Conservation (phyloP, 2,329 filamentous ascomycete genomes). For the Beauveria sp. region DNA sequence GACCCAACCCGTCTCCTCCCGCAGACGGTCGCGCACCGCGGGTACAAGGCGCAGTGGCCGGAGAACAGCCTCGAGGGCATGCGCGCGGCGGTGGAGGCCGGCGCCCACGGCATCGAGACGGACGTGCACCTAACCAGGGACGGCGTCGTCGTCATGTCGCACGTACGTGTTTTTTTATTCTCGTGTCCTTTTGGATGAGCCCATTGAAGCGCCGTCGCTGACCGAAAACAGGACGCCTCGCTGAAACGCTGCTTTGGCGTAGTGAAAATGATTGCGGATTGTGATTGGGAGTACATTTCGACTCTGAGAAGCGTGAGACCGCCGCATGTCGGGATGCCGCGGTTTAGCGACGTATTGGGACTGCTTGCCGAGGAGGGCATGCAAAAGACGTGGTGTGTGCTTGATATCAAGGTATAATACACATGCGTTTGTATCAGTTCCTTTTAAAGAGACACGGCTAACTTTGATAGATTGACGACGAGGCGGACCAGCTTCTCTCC, state of each 20-base stretch:
- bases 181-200: neutral
- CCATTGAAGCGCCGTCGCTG: neutral
- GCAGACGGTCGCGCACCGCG: slow-evolving; percentile 70
- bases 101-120: slow-evolving; percentile 78
- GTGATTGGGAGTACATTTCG: slow-evolving; percentile 66
- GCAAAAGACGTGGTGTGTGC: slow-evolving; percentile 68
- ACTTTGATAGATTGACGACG: slow-evolving; percentile 33
- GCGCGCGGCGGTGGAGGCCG: slow-evolving; percentile 61
- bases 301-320: slow-evolving; percentile 58
- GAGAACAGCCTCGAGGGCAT: slow-evolving; percentile 86
- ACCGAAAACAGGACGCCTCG: slow-evolving; percentile 54
- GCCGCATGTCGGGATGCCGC: slow-evolving; percentile 65
- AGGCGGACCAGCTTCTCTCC: slow-evolving; percentile 62
- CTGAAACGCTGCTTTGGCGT: slow-evolving; percentile 76
- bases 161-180: slow-evolving; percentile 44
- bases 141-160: slow-evolving; percentile 75
- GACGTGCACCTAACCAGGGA: slow-evolving; percentile 80
- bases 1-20: slow-evolving; percentile 37
- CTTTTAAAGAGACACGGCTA: neutral
- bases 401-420: slow-evolving; percentile 75
- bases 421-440: no score
- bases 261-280: slow-evolving; percentile 65
- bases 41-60: slow-evolving; percentile 68
- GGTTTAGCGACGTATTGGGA: slow-evolving; percentile 64
- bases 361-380: slow-evolving; percentile 59